Base-by-base conservation (phyloP, 1,284 basidiomycete genomes). In the Ustilago xerochloae region DNA sequence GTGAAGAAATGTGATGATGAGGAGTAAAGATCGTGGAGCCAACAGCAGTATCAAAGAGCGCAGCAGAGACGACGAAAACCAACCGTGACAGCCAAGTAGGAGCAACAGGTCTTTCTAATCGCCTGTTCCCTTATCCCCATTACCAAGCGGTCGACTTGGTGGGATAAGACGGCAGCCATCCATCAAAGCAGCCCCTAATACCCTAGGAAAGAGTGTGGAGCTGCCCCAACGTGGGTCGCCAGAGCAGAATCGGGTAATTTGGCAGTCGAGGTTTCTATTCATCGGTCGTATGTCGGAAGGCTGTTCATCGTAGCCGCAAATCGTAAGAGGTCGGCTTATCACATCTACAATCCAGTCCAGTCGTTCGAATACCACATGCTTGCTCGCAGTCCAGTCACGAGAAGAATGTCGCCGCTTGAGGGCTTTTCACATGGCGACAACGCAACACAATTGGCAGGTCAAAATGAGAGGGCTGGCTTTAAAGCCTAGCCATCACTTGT, bases 101-200 rank as follows among this genome's bases (percentile, higher is more conserved):
- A 65, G 71, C 65, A 69, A 61, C 55, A 69, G 71, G 56, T 58
- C 65, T 68, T 69, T 57, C 65, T 63, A 74, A 67, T 56, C 22
- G 63, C 61, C 63, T 67, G 48, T 57, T 63, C 64, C 70, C 66
- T 69, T 59, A 63, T 60, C 66, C 56, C 29, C 18, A 10, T 3
- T 26, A 41, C 63, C 33, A 38, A 41, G 16, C 32, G 51, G n/a
- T 46, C 28, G 46, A 18, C 30, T 12, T 36, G 50, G 50, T 16
- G 50, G 49, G 60, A 63, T 55, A 69, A 69, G 68, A 64, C 63
- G 63, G 63, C 69, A 60, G 63, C 55, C 63, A 66, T 28, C 69
- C 43, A 47, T 22, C 26, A 60, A 63, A 32, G 48, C 46, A 30
- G 29, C 20, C 52, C 22, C 10, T 15, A 33, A 2, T 45, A 15